A percentile compares a stretch with the other conserved stretches of the same genome.
These are phyloP conservation scores for Mikania micrantha DNA, from an alignment of 129 eudicot genomes.

Conservation along the genomic window DNA sequence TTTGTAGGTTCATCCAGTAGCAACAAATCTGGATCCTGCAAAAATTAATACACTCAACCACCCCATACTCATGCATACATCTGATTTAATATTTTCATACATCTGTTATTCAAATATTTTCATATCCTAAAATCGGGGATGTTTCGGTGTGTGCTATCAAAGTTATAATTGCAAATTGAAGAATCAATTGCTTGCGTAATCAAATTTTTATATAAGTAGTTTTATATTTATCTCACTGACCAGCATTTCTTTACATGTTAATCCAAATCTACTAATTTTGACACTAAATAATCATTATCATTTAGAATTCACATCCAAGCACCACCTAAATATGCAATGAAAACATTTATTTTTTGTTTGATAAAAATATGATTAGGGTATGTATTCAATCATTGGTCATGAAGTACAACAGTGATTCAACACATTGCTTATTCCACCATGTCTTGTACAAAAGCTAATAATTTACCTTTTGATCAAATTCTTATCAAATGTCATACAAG, in stretches of 20 bases:
- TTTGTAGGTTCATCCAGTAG: conserved; percentile 98
- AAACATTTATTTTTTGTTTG: background rate
- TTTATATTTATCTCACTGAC: background rate
- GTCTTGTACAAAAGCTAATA: background rate
- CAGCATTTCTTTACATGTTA: background rate
- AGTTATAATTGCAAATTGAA: background rate
- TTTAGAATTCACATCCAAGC: background rate
- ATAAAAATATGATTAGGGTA: background rate
- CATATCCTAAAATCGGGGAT: background rate
- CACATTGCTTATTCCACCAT: background rate
- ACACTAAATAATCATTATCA: background rate
- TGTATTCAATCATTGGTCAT: background rate
- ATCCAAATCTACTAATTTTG: background rate
- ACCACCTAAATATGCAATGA: background rate
- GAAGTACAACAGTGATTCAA: background rate
- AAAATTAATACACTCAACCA: background rate
- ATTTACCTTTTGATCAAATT: background rate
- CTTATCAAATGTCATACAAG: background rate
- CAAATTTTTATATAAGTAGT: background rate
- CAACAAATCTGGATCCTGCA: conserved; percentile 89
- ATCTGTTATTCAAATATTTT: background rate
- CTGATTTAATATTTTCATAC: background rate
- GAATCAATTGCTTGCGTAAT: background rate
- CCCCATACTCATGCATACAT: background rate
- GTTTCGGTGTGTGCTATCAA: background rate